Percentiles rank a stretch among this genome's conserved stretches.
Conservation (phyloP, 2,329 filamentous ascomycete genomes). For the Microdochium paspali region DNA sequence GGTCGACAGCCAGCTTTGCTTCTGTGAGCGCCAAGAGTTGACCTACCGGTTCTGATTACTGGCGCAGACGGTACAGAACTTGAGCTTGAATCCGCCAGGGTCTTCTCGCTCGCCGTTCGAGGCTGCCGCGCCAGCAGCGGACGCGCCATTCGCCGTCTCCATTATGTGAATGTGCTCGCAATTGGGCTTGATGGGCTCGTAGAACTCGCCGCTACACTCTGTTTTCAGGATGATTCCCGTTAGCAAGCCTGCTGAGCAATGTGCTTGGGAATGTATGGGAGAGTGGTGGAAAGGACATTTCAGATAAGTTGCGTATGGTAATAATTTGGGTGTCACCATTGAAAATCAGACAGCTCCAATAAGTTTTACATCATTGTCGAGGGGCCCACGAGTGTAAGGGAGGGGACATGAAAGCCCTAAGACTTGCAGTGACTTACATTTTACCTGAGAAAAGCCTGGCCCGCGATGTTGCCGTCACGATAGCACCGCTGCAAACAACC, state of each 20-base stretch:
- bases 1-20: too few species aligned
- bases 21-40: too few species aligned
- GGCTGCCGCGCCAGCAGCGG: conserved; percentile 16
- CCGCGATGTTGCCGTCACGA: too few species aligned
- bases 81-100: conserved; percentile 69
- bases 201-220: too few species aligned
- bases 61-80: conserved; percentile 97
- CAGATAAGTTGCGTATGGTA: conserved; percentile 45
- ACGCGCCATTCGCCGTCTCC: conserved; percentile 32
- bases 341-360: conserved; percentile 73
- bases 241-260: not conserved
- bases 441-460: too few species aligned
- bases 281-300: conserved; percentile 7
- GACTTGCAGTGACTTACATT: not conserved
- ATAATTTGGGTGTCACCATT: conserved; percentile 49
- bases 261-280: not conserved
- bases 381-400: conserved; percentile 1
- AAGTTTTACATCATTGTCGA: conserved; percentile 38
- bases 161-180: conserved; percentile 9
- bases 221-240: not conserved
- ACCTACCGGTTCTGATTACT: conserved; percentile 91
- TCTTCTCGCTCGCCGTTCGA: conserved; percentile 38
- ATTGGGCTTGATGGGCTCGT: conserved; percentile 8
- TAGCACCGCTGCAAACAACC: too few species aligned
- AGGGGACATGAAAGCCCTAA: not conserved